Evolutionary conservation across 805 yeast genomes (phyloP).

Genomic region (Ogataea naganishii): DNA sequence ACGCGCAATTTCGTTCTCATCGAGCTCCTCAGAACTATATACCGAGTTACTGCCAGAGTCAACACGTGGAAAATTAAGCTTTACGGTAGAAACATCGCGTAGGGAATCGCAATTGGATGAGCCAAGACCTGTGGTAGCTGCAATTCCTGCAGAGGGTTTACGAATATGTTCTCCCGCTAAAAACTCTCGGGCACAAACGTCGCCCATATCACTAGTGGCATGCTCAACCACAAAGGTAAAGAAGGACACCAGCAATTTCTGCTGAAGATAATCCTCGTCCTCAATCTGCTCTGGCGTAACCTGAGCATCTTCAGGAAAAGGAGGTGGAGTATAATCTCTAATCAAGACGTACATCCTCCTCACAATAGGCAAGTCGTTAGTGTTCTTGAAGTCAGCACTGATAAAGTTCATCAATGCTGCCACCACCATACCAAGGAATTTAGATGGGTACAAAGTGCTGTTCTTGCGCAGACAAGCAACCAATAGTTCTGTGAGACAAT

Average conservation of each 20-base stretch:
- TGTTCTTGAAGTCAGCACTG: conserved; percentile 28
- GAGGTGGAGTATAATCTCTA: conserved; percentile 48
- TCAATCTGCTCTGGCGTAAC: conserved; percentile 32
- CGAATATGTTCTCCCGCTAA: too few relatives aligned
- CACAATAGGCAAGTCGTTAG: conserved; percentile 29
- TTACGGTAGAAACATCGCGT: too few relatives aligned
- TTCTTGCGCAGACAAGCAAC: conserved; percentile 50
- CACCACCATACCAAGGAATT: conserved; percentile 63
- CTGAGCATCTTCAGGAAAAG: conserved; percentile 32
- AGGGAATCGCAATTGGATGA: too few relatives aligned
- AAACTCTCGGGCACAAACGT: conserved; percentile 1
- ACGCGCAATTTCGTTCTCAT: too few relatives aligned
- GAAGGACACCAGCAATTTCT: conserved; percentile 55
- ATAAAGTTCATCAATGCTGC: conserved; percentile 48
- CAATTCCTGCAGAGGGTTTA: too few relatives aligned
- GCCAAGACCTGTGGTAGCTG: too few relatives aligned
- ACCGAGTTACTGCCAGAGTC: too few relatives aligned
- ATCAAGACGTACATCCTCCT: conserved; percentile 59
- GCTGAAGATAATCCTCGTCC: conserved; percentile 56
- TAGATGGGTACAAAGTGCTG: conserved; percentile 67
- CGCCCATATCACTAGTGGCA: conserved; percentile 3
- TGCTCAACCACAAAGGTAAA: conserved; percentile 41
- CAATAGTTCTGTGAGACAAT: conserved; percentile 59
- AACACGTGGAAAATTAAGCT: too few relatives aligned
- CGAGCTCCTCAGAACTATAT: too few relatives aligned